Evolutionary conservation across 78 protist species (phyloP).

Genomic region (Neovahlkampfia damariscottae): DNA sequence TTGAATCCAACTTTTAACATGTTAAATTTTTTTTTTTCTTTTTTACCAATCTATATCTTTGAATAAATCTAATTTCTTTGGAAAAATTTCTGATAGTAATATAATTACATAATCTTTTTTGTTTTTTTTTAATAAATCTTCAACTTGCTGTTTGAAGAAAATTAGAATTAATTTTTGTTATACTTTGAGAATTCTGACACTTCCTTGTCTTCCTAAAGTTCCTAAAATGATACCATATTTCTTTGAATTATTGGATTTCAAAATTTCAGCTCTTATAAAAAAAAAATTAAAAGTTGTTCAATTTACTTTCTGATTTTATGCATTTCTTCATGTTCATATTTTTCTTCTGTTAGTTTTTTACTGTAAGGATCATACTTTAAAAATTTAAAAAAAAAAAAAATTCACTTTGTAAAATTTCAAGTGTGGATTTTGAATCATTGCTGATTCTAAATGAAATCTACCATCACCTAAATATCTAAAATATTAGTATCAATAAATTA

Average conservation of each 20-base stretch:
- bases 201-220: constrained; percentile 92
- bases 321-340: constrained; percentile 64
- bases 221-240: constrained; percentile 53
- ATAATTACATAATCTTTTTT: constrained; percentile 5
- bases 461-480: constrained; percentile 93
- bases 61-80: constrained; percentile 66
- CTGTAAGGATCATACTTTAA: constrained; percentile 82
- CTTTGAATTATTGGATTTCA: no score
- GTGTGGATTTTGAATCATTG: constrained; percentile 90
- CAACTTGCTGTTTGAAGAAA: no score
- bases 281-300: constrained; percentile 15
- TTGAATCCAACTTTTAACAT: no score
- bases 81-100: constrained; percentile 68
- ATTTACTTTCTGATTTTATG: constrained; percentile 34
- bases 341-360: constrained; percentile 52
- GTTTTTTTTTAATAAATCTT: constrained; percentile 18
- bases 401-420: no score
- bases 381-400: no score
- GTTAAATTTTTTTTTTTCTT: no score
- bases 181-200: constrained; percentile 52
- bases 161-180: no score
- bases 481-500: neutral
- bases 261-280: no score
- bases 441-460: constrained; percentile 91
- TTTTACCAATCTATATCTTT: constrained; percentile 58